A percentile compares a stretch with the other conserved stretches of the same genome.
Conservation (phyloP, 83 land plant species). For the Thuja plicata region DNA sequence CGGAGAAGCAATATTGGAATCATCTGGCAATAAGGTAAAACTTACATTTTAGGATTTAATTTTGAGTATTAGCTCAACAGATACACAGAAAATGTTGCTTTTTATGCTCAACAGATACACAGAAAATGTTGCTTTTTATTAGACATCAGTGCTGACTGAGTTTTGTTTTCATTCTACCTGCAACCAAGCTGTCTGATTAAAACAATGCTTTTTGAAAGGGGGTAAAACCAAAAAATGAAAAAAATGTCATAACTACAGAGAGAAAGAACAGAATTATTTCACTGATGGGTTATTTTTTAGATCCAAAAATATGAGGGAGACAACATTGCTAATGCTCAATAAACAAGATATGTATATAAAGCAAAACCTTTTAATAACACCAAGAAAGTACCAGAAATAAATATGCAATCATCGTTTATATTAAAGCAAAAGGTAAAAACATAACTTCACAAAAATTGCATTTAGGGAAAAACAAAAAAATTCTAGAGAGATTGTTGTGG, state of each 20-base stretch:
- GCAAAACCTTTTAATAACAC: not conserved
- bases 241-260: not conserved
- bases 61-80: too few species aligned
- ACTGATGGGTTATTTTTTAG: not conserved
- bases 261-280: not conserved
- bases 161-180: not conserved
- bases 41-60: not conserved
- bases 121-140: not conserved
- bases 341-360: not conserved
- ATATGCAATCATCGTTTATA: not conserved
- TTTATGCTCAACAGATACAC: not conserved
- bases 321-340: not conserved
- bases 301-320: not conserved
- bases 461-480: not conserved
- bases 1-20: not conserved
- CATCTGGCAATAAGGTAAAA: constrained; percentile 3
- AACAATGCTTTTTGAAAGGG: not conserved
- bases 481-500: not conserved
- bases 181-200: not conserved
- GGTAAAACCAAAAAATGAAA: not conserved
- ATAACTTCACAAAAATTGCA: not conserved
- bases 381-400: not conserved
- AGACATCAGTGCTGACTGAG: not conserved
- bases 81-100: not conserved
- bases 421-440: not conserved